Conservation (phyloP, 1,139 yeast genomes). For the Suhomyces yuchorum region DNA sequence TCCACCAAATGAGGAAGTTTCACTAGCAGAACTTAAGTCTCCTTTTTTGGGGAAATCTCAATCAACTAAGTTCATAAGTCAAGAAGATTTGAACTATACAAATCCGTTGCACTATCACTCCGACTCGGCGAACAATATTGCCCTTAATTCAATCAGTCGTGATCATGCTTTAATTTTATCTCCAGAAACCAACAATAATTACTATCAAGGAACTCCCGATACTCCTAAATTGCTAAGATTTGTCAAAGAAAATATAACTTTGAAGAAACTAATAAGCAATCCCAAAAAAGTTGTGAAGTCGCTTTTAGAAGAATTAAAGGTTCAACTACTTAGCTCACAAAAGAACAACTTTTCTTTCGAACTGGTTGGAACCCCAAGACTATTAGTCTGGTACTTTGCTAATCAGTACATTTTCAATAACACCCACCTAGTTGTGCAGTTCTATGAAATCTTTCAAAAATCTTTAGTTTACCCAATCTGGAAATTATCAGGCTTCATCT, state of each 20-base stretch:
- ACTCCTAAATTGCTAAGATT: background rate
- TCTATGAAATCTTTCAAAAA: background rate
- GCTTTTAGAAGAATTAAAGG: constrained; percentile 8
- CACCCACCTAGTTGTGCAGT: constrained; percentile 4
- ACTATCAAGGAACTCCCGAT: background rate
- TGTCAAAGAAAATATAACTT: constrained; percentile 5
- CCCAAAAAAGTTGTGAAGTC: constrained; percentile 7
- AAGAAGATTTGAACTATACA: background rate
- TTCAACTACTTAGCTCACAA: constrained; percentile 10
- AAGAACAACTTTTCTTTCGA: constrained; percentile 4
- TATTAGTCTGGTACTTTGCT: constrained; percentile 22
- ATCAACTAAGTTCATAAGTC: background rate
- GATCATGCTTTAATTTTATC: background rate
- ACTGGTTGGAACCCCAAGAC: constrained; percentile 15
- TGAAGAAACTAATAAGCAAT: constrained; percentile 1
- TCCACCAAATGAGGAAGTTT: background rate
- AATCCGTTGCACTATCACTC: background rate
- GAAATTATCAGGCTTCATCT: constrained; percentile 7
- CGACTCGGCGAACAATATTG: background rate
- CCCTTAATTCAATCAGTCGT: background rate
- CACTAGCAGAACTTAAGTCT: background rate
- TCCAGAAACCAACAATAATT: background rate
- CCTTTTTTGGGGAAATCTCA: constrained; percentile 2
- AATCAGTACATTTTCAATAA: constrained; percentile 18
- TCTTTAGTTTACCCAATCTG: background rate